Conservation (phyloP, 768 basidiomycete species). For the Suillus tomentosus region DNA sequence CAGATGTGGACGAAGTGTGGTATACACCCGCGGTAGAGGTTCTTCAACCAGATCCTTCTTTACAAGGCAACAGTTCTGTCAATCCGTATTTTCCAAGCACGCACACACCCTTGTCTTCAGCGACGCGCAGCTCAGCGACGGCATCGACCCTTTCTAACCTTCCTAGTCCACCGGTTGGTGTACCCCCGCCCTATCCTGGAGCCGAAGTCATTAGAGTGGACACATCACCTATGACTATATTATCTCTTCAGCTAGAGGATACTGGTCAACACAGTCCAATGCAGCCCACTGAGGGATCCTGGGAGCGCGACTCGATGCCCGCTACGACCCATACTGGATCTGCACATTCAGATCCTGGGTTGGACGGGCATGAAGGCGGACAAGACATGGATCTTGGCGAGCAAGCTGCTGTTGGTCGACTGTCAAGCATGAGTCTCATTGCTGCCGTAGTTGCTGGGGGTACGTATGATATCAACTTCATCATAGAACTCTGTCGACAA, state of each 20-base stretch:
- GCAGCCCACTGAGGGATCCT: neutral
- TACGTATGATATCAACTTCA: conserved; percentile 36
- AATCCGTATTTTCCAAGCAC: conserved; percentile 60
- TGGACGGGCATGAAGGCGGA: conserved; percentile 32
- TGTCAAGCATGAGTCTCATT: conserved; percentile 93
- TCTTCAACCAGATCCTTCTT: conserved; percentile 17
- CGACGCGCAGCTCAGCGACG: conserved; percentile 20
- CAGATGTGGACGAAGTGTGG: conserved; percentile 38
- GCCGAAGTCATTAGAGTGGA: conserved; percentile 21
- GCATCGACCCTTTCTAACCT: conserved; percentile 19
- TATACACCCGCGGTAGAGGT: conserved; percentile 34
- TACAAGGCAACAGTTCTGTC: conserved; percentile 16
- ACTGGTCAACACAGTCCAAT: conserved; percentile 10
- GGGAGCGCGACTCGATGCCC: neutral
- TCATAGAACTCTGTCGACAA: conserved; percentile 14
- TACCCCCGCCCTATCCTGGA: conserved; percentile 21
- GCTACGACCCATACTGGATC: neutral
- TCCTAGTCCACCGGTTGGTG: conserved; percentile 16
- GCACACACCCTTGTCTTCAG: conserved; percentile 30
- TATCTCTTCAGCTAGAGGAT: conserved; percentile 21
- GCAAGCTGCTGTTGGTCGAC: conserved; percentile 81
- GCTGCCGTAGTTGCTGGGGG: conserved; percentile 83
- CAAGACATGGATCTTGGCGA: conserved; percentile 50
- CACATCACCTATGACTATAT: conserved; percentile 16
- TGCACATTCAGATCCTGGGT: conserved; percentile 18